phyloP scores from a whole-genome alignment of 108 stramenopile genomes.

The Cyclotella baltica region DNA sequence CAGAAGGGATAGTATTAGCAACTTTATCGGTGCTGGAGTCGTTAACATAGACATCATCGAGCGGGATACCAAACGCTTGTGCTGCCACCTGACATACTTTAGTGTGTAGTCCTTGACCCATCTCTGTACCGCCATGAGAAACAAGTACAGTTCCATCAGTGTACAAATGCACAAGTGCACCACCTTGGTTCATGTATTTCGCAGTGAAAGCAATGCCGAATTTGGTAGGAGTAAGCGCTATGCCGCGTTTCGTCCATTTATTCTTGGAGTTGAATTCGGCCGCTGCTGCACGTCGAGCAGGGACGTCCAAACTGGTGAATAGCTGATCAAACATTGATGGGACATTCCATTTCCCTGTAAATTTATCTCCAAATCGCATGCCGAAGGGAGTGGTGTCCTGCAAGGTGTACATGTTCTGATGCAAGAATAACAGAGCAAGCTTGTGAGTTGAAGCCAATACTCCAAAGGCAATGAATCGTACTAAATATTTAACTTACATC shows the following conservation, averaged over 20 bases:
- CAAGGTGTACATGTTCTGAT: constrained; percentile 81
- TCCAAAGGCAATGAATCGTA: background rate
- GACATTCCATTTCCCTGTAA: constrained; percentile 88
- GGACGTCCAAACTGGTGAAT: constrained; percentile 64
- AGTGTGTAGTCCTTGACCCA: constrained; percentile 97
- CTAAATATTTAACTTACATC: constrained; percentile 1
- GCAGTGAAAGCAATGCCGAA: constrained; percentile 93
- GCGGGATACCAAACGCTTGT: constrained; percentile 89
- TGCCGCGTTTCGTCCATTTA: constrained; percentile 89
- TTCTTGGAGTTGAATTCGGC: constrained; percentile 85
- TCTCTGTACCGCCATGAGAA: constrained; percentile 95
- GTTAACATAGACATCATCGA: constrained; percentile 88
- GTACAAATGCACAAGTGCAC: constrained; percentile 94
- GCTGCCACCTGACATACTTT: constrained; percentile 96
- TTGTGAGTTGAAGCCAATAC: background rate
- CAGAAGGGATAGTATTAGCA: constrained; percentile 90
- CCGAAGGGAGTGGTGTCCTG: constrained; percentile 88
- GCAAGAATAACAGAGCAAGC: background rate
- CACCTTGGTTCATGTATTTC: constrained; percentile 88
- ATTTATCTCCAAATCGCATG: constrained; percentile 67
- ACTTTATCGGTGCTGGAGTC: constrained; percentile 93
- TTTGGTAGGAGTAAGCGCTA: constrained; percentile 90
- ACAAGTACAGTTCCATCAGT: constrained; percentile 93
- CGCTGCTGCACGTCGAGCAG: constrained; percentile 63
- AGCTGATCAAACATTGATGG: constrained; percentile 82